These are phyloP conservation scores for Pulveroboletus frians DNA, from an alignment of 768 basidiomycete species.

Conservation along the genomic window DNA sequence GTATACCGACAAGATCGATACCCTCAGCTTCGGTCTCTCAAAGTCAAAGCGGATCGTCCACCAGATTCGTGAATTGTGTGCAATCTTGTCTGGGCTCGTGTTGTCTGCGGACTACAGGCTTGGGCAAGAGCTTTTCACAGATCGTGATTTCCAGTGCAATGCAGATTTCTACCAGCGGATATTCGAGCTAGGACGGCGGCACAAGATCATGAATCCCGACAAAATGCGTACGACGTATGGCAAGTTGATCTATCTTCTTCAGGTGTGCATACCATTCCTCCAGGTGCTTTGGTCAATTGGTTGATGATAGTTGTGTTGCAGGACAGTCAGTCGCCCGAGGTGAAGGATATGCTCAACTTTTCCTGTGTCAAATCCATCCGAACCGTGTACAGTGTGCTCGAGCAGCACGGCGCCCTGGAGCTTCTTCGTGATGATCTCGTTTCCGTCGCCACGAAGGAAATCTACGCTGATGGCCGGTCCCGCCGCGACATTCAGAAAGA, in stretches of 20 bases:
- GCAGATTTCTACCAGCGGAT: slow-evolving; percentile 73
- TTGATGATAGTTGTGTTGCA: slow-evolving; percentile 22
- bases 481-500: slow-evolving; percentile 80
- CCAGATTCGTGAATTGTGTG: slow-evolving; percentile 82
- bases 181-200: slow-evolving; percentile 78
- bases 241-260: slow-evolving; percentile 77
- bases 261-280: slow-evolving; percentile 40
- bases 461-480: slow-evolving; percentile 63
- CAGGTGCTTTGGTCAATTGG: neutral
- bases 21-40: slow-evolving; percentile 66
- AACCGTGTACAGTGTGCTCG: slow-evolving; percentile 65
- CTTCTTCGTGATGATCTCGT: slow-evolving; percentile 75
- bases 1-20: slow-evolving; percentile 89
- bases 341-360: slow-evolving; percentile 74
- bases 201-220: slow-evolving; percentile 91
- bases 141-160: slow-evolving; percentile 77
- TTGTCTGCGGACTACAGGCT: slow-evolving; percentile 82
- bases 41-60: slow-evolving; percentile 86
- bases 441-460: slow-evolving; percentile 75
- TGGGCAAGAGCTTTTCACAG: slow-evolving; percentile 81
- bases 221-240: slow-evolving; percentile 89
- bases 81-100: slow-evolving; percentile 80
- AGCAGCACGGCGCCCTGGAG: slow-evolving; percentile 57
- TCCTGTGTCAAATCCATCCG: slow-evolving; percentile 74
- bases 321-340: slow-evolving; percentile 84